Evolutionary conservation across 768 basidiomycete species (phyloP).

Genomic region (Xerocomellus amylosporus): DNA sequence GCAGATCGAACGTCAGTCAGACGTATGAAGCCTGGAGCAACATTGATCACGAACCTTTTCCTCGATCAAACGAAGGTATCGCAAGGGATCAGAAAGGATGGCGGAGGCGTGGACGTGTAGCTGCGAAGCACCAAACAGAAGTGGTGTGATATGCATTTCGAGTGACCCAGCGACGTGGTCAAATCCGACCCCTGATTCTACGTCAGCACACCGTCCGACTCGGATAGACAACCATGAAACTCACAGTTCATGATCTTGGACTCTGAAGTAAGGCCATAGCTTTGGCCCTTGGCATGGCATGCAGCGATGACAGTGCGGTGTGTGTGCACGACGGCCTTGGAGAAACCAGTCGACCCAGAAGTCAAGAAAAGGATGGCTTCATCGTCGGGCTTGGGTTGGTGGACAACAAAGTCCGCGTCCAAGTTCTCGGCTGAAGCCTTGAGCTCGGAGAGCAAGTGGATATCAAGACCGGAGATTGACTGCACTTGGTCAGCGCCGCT

Average conservation of each 20-base stretch:
- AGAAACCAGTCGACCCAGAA: conserved; percentile 45
- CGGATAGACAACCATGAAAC: neutral
- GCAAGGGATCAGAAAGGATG: conserved; percentile 24
- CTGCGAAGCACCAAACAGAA: conserved; percentile 30
- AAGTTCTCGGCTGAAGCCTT: conserved; percentile 12
- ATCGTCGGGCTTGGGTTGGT: conserved; percentile 24
- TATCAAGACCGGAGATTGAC: conserved; percentile 24
- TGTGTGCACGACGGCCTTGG: conserved; percentile 40
- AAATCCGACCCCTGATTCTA: conserved; percentile 38
- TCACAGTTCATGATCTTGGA: conserved; percentile 41
- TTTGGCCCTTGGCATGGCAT: conserved; percentile 33
- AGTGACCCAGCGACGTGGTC: conserved; percentile 45
- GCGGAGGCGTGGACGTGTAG: conserved; percentile 14
- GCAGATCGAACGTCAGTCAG: neutral
- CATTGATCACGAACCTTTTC: conserved; percentile 30
- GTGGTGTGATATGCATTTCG: conserved; percentile 41
- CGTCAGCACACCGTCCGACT: neutral
- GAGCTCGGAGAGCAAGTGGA: conserved; percentile 25
- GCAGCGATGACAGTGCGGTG: conserved; percentile 39
- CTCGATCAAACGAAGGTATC: conserved; percentile 32
- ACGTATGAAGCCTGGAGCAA: neutral
- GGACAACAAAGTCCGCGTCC: conserved; percentile 16
- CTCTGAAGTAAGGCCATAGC: conserved; percentile 33
- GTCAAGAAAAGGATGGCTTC: conserved; percentile 38
- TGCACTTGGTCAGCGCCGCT: conserved; percentile 25